These are phyloP conservation scores for Curvularia sp. DNA, from an alignment of 2,329 filamentous ascomycete genomes.

Conservation along the genomic window DNA sequence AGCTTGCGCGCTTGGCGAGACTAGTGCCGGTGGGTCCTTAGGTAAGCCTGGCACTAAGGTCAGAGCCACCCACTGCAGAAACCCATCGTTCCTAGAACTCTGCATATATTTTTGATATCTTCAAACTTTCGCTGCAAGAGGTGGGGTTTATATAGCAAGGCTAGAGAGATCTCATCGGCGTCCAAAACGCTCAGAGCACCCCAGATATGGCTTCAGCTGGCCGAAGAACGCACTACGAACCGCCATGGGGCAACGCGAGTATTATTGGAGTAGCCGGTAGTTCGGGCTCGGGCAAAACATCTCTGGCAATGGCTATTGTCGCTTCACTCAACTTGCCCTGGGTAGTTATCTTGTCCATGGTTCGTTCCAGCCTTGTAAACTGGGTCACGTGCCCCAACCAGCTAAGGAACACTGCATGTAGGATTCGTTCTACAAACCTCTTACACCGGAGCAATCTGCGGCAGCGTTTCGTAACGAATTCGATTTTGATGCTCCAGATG, in stretches of 20 bases:
- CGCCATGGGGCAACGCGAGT: constrained; percentile 94
- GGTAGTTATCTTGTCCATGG: constrained; percentile 98
- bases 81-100: constrained; percentile 19
- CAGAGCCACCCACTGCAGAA: constrained; percentile 24
- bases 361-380: constrained; percentile 50
- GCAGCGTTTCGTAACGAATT: constrained; percentile 89
- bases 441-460: constrained; percentile 78
- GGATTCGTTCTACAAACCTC: constrained; percentile 97
- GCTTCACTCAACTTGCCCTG: constrained; percentile 89
- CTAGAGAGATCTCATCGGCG: constrained; percentile 4
- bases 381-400: constrained; percentile 35
- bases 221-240: constrained; percentile 75
- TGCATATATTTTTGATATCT: constrained; percentile 25
- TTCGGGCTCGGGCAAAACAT: constrained; percentile 95
- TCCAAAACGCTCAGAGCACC: not conserved
- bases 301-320: constrained; percentile 89
- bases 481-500: constrained; percentile 93
- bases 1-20: constrained; percentile 37
- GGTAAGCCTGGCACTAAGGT: constrained; percentile 23
- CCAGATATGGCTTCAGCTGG: constrained; percentile 34
- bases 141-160: constrained; percentile 17
- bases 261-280: constrained; percentile 97
- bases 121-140: constrained; percentile 17
- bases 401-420: constrained; percentile 49
- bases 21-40: constrained; percentile 25